These are phyloP conservation scores for Candida endomychidarum DNA, from an alignment of 805 yeast species.

Conservation along the genomic window DNA sequence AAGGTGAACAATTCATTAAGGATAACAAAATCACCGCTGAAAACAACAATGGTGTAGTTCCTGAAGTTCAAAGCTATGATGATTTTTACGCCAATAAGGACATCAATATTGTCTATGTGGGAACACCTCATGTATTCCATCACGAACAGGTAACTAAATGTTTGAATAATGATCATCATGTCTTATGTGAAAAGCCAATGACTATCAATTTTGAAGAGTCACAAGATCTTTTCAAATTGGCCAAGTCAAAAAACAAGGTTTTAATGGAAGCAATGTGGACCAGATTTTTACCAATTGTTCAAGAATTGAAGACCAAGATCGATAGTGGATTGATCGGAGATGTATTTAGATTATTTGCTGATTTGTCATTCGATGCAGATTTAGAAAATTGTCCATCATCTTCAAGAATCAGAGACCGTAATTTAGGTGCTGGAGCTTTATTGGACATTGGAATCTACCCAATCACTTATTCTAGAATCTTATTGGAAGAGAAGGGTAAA, in stretches of 20 bases:
- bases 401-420: conserved; percentile 43
- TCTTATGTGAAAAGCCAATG: conserved; percentile 56
- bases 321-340: conserved; percentile 48
- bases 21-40: conserved; percentile 17
- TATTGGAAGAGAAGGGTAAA: conserved; percentile 30
- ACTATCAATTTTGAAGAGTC: conserved; percentile 49
- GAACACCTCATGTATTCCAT: conserved; percentile 55
- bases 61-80: conserved; percentile 35
- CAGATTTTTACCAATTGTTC: conserved; percentile 49
- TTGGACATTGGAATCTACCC: conserved; percentile 57
- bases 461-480: conserved; percentile 44
- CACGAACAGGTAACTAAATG: conserved; percentile 45
- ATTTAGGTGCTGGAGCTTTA: conserved; percentile 56
- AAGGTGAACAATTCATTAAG: conserved; percentile 35
- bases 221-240: conserved; percentile 40
- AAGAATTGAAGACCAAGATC: conserved; percentile 31
- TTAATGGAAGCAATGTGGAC: conserved; percentile 65
- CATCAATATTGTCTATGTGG: conserved; percentile 53
- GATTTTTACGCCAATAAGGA: conserved; percentile 43
- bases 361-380: conserved; percentile 40
- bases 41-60: conserved; percentile 27
- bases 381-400: conserved; percentile 27
- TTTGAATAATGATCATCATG: conserved; percentile 47
- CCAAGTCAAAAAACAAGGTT: conserved; percentile 42
- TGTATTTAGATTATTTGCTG: conserved; percentile 42